Percentiles rank a stretch among this genome's conserved stretches.
These are phyloP conservation scores for Podospora didyma DNA, from an alignment of 495 filamentous ascomycete species.

Conservation along the genomic window DNA sequence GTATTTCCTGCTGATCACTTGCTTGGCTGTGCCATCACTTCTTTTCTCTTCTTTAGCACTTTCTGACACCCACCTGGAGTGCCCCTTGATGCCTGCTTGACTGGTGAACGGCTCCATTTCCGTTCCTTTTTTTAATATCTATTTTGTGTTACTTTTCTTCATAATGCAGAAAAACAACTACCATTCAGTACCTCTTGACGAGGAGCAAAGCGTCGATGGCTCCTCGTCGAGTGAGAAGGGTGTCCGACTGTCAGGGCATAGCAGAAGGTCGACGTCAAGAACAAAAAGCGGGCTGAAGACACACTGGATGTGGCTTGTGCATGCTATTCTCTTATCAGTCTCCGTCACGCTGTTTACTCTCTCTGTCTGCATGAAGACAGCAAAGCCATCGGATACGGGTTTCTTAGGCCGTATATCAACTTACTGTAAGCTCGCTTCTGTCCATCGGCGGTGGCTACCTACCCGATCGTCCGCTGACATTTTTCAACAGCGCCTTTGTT, in stretches of 20 bases:
- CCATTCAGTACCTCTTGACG: conserved; percentile 32
- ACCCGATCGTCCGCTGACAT: conserved; percentile 11
- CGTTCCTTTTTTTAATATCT: conserved; percentile 11
- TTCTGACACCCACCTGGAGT: conserved; percentile 35
- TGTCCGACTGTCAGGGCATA: conserved; percentile 9
- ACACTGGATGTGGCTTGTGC: conserved; percentile 42
- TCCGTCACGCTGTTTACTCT: conserved; percentile 41
- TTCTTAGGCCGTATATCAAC: conserved; percentile 15
- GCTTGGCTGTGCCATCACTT: conserved; percentile 12
- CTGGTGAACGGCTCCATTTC: conserved; percentile 3
- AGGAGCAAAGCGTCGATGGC: conserved; percentile 31
- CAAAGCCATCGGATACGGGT: conserved; percentile 6
- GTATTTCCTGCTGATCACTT: conserved; percentile 7
- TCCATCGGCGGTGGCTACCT: not conserved
- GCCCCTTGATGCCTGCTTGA: conserved; percentile 18
- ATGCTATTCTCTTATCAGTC: conserved; percentile 37
- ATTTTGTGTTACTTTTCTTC: conserved; percentile 6
- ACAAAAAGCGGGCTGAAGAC: not conserved
- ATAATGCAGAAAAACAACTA: conserved; percentile 28
- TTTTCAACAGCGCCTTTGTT: conserved; percentile 35
- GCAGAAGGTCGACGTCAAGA: not conserved
- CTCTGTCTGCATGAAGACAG: conserved; percentile 33
- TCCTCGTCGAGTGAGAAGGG: conserved; percentile 18
- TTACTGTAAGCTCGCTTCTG: conserved; percentile 25
- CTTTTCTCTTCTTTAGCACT: conserved; percentile 19